Base-by-base conservation (phyloP, 2,329 filamentous ascomycete genomes). In the Penicillium polonicum region DNA sequence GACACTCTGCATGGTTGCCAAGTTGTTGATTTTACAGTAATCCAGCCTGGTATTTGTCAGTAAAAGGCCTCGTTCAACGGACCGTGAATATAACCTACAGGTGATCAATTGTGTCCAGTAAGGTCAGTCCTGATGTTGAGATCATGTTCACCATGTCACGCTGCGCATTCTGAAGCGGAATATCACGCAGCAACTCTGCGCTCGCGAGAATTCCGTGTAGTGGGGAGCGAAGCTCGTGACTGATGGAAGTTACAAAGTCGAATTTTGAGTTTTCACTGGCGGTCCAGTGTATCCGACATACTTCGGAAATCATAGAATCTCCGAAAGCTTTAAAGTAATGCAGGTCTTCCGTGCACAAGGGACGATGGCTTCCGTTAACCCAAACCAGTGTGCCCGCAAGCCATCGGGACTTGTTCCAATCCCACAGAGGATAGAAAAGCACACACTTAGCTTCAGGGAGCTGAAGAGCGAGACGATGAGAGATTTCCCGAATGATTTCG, bases 181-280 rank as follows among this genome's bases (percentile, higher is more conserved):
- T 81, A 4, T 80, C 79, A 3, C 76, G 72, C 4, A 84, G 63
- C 6, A 83, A 75, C 59, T 84, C 81, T 1, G 78, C 72, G n/a
- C 78, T 81, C 1, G 79, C 80, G 17, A 80, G 69, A 35, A 79
- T 76, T 29, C 78, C 80, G 52, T 79, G 82, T 38, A 78, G 68
- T 23, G 75, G 82, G 36, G 68, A 78, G 5, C 80, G 72, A 8
- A 84, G 70, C 59, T 84, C 82, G 61, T 84, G 82, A 29, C 76
- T 80, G 27, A 84, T 80, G 0, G 77, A 79, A 0, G 78, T 78
- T 17, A 84, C 76, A 43, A 84, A 81, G 13, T 82, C 80, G 0
- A 77, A 76, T 58, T 84, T 84, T 10, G 79, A 76, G 51, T 76
- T 75, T 38, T 82, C 79, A 1, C 67, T 69, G 2, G 68, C 62